Evolutionary conservation across 306 rosid species (phyloP).

Genomic region (Begonia fuchsioides): DNA sequence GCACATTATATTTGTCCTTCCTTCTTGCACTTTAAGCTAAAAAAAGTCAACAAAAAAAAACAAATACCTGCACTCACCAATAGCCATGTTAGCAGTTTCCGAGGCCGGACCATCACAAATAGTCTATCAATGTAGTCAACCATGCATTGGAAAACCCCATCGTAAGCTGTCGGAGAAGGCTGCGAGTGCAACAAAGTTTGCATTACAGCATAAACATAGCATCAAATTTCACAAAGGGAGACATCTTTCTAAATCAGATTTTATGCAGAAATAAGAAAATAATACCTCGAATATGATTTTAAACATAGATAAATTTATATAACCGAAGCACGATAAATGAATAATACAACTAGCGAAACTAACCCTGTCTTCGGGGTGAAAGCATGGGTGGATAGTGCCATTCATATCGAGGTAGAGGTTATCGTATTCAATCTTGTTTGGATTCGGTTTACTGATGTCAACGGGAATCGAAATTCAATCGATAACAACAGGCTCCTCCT

Average conservation of each 20-base stretch:
- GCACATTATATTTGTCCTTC: neutral
- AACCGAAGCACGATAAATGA: neutral
- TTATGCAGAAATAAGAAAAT: too few relatives aligned
- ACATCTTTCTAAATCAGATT: too few relatives aligned
- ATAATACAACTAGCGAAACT: neutral
- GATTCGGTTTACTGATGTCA: conserved; percentile 72
- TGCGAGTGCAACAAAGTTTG: conserved; percentile 15
- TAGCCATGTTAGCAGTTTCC: conserved; percentile 89
- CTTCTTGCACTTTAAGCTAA: neutral
- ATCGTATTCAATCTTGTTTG: conserved; percentile 72
- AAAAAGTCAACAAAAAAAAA: conserved; percentile 2
- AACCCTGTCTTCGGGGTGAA: conserved; percentile 98
- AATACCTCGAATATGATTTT: too few relatives aligned
- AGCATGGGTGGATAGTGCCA: conserved; percentile 90
- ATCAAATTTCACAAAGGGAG: too few relatives aligned
- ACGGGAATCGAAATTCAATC: conserved; percentile 66
- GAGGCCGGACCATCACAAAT: conserved; percentile 84
- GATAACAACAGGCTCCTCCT: conserved; percentile 77
- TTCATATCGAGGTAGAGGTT: conserved; percentile 97
- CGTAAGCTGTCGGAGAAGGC: conserved; percentile 77
- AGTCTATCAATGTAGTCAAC: conserved; percentile 89
- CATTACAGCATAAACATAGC: too few relatives aligned
- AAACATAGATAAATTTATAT: too few relatives aligned
- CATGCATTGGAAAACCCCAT: conserved; percentile 88
- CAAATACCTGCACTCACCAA: conserved; percentile 41